Evolutionary conservation across 345 rosid species (phyloP).

Genomic region (Passiflora organensis): DNA sequence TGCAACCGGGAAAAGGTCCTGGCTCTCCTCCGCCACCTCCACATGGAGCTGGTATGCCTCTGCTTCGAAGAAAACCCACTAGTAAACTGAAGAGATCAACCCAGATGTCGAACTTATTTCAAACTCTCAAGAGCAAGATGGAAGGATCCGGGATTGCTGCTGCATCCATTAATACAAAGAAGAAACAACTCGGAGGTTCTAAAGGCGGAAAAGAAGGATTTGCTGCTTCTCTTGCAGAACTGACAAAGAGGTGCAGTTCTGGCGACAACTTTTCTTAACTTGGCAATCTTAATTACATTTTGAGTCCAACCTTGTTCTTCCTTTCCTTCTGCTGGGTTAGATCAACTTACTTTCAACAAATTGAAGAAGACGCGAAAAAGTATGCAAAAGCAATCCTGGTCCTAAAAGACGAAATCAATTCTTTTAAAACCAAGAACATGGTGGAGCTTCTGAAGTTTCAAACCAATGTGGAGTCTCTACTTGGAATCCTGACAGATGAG

Average conservation of each 20-base stretch:
- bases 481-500: conserved; percentile 10
- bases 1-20: not conserved
- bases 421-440: conserved; percentile 16
- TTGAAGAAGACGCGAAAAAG: conserved; percentile 9
- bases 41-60: not conserved
- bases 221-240: conserved; percentile 13
- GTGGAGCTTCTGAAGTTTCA: conserved; percentile 13
- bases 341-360: conserved; percentile 14
- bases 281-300: not conserved
- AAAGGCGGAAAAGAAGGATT: conserved; percentile 13
- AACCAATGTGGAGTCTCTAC: conserved; percentile 6
- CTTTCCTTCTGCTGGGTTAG: conserved; percentile 2
- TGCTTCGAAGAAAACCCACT: not conserved
- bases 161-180: not conserved
- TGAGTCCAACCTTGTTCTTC: not conserved
- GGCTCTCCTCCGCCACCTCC: conserved; percentile 11
- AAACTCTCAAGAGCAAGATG: conserved; percentile 7
- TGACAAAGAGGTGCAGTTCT: conserved; percentile 10
- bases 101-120: conserved; percentile 11
- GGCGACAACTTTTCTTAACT: not conserved
- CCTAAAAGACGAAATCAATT: conserved; percentile 8
- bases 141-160: conserved; percentile 7
- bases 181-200: conserved; percentile 10
- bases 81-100: conserved; percentile 9
- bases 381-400: conserved; percentile 9